Evolutionary conservation across 2,329 filamentous ascomycete species (phyloP).

Genomic region (Magnaporthiopsis incrustans): DNA sequence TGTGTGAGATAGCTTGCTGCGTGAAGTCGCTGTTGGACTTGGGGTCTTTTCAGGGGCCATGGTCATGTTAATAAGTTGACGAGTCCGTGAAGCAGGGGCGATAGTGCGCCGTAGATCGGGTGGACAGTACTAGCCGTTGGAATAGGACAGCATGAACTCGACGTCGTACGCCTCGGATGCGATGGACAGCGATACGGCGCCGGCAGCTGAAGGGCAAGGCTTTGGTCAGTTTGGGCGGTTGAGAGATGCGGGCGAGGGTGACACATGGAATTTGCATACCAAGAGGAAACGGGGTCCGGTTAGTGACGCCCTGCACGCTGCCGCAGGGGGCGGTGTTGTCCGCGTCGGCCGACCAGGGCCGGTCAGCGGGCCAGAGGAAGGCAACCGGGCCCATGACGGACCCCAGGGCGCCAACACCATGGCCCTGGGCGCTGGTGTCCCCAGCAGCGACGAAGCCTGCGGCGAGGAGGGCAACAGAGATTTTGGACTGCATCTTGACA

Average conservation of each 20-base stretch:
- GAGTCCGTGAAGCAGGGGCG: neutral
- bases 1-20: constrained; percentile 21
- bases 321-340: constrained; percentile 47
- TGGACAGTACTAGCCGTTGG: constrained; percentile 27
- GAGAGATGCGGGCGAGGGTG: neutral
- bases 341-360: constrained; percentile 37
- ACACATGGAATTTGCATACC: constrained; percentile 22
- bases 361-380: constrained; percentile 46
- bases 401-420: constrained; percentile 21
- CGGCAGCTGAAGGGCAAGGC: constrained; percentile 6
- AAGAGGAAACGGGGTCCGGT: constrained; percentile 43
- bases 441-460: constrained; percentile 3
- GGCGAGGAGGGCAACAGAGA: constrained; percentile 21
- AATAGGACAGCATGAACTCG: constrained; percentile 18
- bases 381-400: constrained; percentile 44
- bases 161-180: constrained; percentile 15
- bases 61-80: neutral
- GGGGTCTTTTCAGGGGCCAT: constrained; percentile 16
- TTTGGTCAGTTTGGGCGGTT: neutral
- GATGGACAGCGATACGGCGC: constrained; percentile 13
- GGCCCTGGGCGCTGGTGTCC: neutral
- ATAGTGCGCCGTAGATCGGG: neutral
- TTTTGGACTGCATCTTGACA: constrained; percentile 29
- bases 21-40: constrained; percentile 24
- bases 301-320: constrained; percentile 31